Evolutionary conservation across 2,329 filamentous ascomycete genomes (phyloP), one percentile per base, ranked within the genome.

Genomic region (Fusarium oligoseptatum): DNA sequence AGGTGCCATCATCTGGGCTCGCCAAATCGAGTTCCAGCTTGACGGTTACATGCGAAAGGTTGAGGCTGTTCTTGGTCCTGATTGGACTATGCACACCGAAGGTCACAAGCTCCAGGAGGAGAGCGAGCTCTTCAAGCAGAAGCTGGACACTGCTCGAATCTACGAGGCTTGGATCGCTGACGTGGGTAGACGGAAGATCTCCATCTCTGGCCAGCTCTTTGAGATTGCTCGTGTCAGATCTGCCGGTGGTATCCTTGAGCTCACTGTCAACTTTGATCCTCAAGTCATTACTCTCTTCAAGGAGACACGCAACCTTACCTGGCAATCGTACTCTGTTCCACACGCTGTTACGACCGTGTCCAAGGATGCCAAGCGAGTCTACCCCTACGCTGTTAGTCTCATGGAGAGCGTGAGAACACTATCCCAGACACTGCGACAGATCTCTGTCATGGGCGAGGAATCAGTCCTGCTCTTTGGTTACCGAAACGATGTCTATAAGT

Each of bases 381-480:
- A 99, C 78, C 97, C 97, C 0, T 99, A 97, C 80, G 97, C 97
- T 27, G 95, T 99, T 75, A 98, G 95, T 80, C 85, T 99, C 76
- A 99, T 99, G 95, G 97, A 99, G 84, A 98, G 95, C 79, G 95
- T 98, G n/a, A 91, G 95, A 68, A 98, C 95, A 0, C 93, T 97
- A 73, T 90, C 95, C 2, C 96, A 98, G 83, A 98, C 95, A 0
- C 92, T 93, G 77, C 92, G 95, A 34, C 91, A 94, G 60, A 97
- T 99, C 69, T 88, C 91, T 20, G 91, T 93, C 64, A 96, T 99
- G 94, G 90, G 92, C 12, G 94, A 96, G 75, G 95, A 98, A 67
- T 91, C 95, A 1, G 92, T 97, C 58, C 87, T 99, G 24, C 88
- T 99, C 27, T 95, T 94, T 80, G 95, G 96, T 27, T 97, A 98